These are phyloP conservation scores for Cladosporium oxysporum DNA, from an alignment of 2,329 filamentous ascomycete species.

Conservation along the genomic window DNA sequence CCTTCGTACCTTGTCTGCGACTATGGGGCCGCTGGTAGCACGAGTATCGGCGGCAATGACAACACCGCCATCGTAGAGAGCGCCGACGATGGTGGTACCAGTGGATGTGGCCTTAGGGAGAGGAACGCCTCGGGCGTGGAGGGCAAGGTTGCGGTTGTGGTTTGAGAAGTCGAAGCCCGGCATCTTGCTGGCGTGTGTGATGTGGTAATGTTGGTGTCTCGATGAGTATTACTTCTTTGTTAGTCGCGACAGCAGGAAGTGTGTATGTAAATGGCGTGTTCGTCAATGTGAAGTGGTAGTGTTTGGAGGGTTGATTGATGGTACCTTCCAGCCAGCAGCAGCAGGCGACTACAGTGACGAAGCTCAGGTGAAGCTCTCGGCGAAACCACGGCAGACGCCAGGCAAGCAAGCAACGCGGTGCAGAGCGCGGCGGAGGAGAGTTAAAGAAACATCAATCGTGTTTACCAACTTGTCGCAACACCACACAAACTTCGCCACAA, in stretches of 20 bases:
- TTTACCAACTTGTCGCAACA: background rate
- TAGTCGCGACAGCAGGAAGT: background rate
- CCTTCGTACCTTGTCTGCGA: constrained; percentile 81
- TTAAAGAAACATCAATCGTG: constrained; percentile 16
- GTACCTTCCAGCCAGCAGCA: background rate
- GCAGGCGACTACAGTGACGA: constrained; percentile 16
- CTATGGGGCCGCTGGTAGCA: constrained; percentile 95
- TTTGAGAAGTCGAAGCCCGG: constrained; percentile 99
- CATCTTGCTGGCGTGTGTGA: constrained; percentile 56
- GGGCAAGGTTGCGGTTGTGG: constrained; percentile 97
- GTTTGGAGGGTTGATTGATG: constrained; percentile 9
- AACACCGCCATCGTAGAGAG: constrained; percentile 92
- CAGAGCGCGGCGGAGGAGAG: constrained; percentile 7
- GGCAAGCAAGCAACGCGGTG: background rate
- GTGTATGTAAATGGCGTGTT: background rate
- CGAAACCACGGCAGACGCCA: background rate
- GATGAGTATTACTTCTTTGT: background rate
- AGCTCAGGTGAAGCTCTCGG: constrained; percentile 14
- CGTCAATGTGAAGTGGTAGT: background rate
- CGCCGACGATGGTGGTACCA: constrained; percentile 97
- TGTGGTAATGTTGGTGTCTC: background rate
- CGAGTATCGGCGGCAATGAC: constrained; percentile 98
- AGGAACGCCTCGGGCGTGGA: constrained; percentile 91
- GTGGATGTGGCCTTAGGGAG: constrained; percentile 97
- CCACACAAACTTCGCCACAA: background rate